These are phyloP conservation scores for Brassica juncea DNA, from an alignment of 345 rosid species.

Conservation along the genomic window DNA sequence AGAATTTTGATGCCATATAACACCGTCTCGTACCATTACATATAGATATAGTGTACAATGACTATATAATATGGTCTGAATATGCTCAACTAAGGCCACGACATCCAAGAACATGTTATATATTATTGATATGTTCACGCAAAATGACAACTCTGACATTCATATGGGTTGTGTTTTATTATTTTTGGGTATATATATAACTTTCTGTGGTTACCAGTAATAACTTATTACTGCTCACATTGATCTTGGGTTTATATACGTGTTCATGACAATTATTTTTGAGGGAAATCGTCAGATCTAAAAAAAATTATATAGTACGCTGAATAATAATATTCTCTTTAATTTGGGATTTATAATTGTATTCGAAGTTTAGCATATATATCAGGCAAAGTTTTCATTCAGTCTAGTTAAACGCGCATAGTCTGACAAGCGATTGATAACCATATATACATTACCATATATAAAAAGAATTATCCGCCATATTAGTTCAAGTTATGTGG, in stretches of 20 bases:
- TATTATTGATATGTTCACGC: conserved; percentile 25
- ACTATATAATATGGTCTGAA: background rate
- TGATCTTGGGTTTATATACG: too few species aligned
- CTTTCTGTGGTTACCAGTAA: background rate
- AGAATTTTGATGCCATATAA: conserved; percentile 20
- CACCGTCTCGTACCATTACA: background rate
- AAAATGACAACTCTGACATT: conserved; percentile 42
- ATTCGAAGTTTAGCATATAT: background rate
- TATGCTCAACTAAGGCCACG: conserved; percentile 30
- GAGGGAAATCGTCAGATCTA: background rate
- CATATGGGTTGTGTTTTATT: conserved; percentile 41
- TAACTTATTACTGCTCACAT: too few species aligned
- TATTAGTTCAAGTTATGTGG: conserved; percentile 9
- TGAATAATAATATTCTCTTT: background rate
- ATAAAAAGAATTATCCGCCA: background rate
- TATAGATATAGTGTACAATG: background rate
- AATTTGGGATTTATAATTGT: background rate
- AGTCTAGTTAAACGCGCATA: background rate
- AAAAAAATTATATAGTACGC: background rate
- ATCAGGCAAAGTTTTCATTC: background rate
- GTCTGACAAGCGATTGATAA: background rate
- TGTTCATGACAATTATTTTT: background rate
- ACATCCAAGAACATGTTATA: conserved; percentile 35
- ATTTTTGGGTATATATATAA: conserved; percentile 21
- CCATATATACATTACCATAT: background rate